Conservation (phyloP, 306 rosid genomes). For the Medicago arabica region DNA sequence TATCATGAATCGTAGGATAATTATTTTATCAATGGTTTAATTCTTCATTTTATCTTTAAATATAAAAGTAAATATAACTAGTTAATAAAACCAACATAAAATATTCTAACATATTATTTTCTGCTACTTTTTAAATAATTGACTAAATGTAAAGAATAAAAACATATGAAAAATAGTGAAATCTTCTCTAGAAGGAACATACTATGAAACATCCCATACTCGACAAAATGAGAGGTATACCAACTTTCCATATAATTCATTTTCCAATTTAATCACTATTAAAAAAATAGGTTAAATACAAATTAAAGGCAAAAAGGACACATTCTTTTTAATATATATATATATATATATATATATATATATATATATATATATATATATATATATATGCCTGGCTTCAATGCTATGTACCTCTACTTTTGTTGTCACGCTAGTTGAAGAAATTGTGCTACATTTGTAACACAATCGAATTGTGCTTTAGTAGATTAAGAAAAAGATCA, state of each 20-base stretch:
- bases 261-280: slow-evolving; percentile 5
- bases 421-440: too few species aligned
- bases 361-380: too few species aligned
- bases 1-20: too few species aligned
- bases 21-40: slow-evolving; percentile 12
- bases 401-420: too few species aligned
- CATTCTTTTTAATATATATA: too few species aligned
- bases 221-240: not conserved
- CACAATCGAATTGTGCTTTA: too few species aligned
- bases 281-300: not conserved
- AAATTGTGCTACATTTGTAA: too few species aligned
- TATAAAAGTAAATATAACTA: not conserved
- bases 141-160: not conserved
- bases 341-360: too few species aligned
- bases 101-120: not conserved
- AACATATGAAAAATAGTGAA: not conserved
- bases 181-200: slow-evolving; percentile 1
- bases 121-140: not conserved
- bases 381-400: too few species aligned
- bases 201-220: not conserved
- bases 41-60: not conserved
- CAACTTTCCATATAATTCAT: not conserved
- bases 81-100: too few species aligned
- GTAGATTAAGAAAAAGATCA: not conserved
- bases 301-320: slow-evolving; percentile 23